Base-by-base conservation (phyloP, 176 grass and related monocot species). In the Aegilops umbellulata region DNA sequence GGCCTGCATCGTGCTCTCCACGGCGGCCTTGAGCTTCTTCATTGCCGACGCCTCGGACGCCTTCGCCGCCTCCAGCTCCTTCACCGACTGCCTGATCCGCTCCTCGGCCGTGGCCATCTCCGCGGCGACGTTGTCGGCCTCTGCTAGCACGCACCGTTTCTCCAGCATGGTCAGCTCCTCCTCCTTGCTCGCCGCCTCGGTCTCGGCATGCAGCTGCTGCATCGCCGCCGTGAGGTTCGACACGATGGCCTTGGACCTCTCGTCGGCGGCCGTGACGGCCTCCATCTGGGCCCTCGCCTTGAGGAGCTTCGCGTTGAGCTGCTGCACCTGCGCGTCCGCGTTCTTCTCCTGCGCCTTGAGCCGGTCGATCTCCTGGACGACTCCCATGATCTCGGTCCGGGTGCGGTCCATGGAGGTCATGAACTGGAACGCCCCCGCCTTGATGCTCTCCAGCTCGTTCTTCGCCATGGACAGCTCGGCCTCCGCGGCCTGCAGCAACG, bases 341-440 rank as follows among this genome's bases (percentile, higher is more conserved):
- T 71, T 87, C 83, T 88, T 91, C 85, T 90, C 94, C 83, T 79
- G 65, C 73, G 44, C 82, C 86, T 78, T 91, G 60, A 99, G 88
- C 49, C 49, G 58, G 17, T 32, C 77, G 23, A 51, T 90, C 49
- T 99, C 85, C 51, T 88, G 85, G 58, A 80, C 19, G 41, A 91
- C 87, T 8, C 80, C 64, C 60, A 91, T 83, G 71, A 99, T 80
- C 82, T 97, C 92, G 22, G 81, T 74, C 30, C 97, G 90, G 61
- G 83, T 87, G 23, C 47, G 49, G 87, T 99, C 97, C 94, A 99
- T 97, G 60, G 94, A 94, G 60, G 75, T 66, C 97, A 99, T 97
- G 76, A 94, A 94, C 76, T 93, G 87, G 85, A 99, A 96, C 1
- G 82, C 60, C 3, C 84, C 92, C 8, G 89, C 92, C 86, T 94